phyloP scores from a whole-genome alignment of 2,329 filamentous ascomycete species.

The Botrytis pseudocinerea region DNA sequence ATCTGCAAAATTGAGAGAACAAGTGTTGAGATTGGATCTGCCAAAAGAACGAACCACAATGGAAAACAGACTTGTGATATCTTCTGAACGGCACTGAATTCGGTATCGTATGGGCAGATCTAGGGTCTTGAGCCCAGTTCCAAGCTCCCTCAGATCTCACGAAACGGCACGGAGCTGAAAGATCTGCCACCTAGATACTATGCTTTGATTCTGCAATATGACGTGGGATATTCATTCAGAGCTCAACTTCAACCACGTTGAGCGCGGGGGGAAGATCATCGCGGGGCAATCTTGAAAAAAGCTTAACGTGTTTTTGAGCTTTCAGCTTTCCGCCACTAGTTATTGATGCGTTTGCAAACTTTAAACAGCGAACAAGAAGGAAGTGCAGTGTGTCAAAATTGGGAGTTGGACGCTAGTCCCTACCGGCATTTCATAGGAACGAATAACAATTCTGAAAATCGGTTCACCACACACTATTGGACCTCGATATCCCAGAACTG shows the following conservation, averaged over 20 bases:
- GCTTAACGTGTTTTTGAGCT: background rate
- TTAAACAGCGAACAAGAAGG: background rate
- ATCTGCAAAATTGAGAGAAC: background rate
- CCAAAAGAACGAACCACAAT: background rate
- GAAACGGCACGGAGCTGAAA: background rate
- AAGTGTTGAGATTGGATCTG: background rate
- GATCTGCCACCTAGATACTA: background rate
- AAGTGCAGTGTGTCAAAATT: background rate
- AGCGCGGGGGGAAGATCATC: background rate
- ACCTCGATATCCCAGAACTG: background rate
- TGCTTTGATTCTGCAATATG: background rate
- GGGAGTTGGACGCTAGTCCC: background rate
- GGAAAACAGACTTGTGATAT: background rate
- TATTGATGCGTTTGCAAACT: background rate
- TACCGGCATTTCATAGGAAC: background rate
- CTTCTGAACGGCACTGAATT: background rate
- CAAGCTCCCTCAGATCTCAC: background rate
- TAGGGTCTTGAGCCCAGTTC: background rate
- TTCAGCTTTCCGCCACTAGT: background rate
- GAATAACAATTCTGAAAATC: background rate
- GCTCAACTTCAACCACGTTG: background rate
- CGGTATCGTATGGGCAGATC: background rate
- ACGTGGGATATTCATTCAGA: background rate
- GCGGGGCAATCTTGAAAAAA: background rate
- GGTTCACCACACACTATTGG: background rate